Conservation (phyloP, 495 filamentous ascomycete genomes). For the Aspergillus conjunctus region DNA sequence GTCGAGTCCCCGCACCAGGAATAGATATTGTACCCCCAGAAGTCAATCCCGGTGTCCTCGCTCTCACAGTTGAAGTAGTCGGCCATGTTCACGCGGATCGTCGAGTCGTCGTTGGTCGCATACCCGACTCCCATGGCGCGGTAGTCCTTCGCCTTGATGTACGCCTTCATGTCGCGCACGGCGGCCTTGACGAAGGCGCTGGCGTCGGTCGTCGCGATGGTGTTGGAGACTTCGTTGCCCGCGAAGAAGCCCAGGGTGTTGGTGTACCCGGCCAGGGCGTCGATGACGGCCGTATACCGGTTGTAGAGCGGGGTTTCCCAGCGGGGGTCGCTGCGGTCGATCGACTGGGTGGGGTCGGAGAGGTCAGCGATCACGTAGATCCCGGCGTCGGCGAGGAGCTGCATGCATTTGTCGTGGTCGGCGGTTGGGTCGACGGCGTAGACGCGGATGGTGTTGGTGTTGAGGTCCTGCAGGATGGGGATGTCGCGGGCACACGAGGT, state of each 20-base stretch:
- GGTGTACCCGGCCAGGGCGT: conserved; percentile 73
- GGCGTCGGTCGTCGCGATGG: conserved; percentile 75
- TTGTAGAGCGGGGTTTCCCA: conserved; percentile 78
- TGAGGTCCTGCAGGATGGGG: conserved; percentile 71
- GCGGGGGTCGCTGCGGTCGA: conserved; percentile 73
- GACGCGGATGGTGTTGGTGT: conserved; percentile 88
- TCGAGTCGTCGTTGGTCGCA: conserved; percentile 85
- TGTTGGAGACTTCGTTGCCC: conserved; percentile 95
- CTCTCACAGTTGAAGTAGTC: conserved; percentile 91
- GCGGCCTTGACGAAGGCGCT: conserved; percentile 95
- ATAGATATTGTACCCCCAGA: conserved; percentile 99
- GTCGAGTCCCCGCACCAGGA: conserved; percentile 90
- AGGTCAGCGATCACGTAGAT: conserved; percentile 96
- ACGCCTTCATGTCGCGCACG: conserved; percentile 89
- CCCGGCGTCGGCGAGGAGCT: conserved; percentile 75
- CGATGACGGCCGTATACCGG: conserved; percentile 82
- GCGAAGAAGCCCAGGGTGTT: conserved; percentile 96
- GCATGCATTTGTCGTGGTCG: conserved; percentile 86
- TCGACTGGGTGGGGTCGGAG: conserved; percentile 74
- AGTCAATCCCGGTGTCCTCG: conserved; percentile 70
- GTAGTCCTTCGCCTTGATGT: conserved; percentile 79
- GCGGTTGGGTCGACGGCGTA: conserved; percentile 83
- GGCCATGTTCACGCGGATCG: conserved; percentile 76
- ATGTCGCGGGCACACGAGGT: conserved; percentile 77
- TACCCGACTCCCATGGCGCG: conserved; percentile 86